Evolutionary conservation across 352 stramenopile species (phyloP).

Genomic region (Globisporangium nagaii): DNA sequence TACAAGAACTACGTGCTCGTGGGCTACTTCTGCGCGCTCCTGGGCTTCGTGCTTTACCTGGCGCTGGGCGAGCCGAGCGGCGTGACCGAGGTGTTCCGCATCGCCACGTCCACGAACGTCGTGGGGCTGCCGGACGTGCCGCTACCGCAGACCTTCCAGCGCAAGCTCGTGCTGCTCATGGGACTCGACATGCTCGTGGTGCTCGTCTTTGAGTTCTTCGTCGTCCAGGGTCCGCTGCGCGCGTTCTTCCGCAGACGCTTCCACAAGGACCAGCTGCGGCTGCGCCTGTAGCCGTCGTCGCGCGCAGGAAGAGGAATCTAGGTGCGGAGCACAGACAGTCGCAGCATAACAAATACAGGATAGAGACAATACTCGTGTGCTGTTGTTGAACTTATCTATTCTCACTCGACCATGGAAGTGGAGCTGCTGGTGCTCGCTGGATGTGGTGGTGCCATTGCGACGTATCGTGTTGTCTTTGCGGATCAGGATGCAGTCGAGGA

Average conservation of each 20-base stretch:
- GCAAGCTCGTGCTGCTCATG: conserved; percentile 14
- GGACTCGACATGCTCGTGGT: conserved; percentile 18
- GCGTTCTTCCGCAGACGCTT: conserved; percentile 12
- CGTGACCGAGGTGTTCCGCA: conserved; percentile 40
- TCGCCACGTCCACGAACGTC: conserved; percentile 46
- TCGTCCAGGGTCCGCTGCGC: conserved; percentile 26
- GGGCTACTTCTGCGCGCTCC: conserved; percentile 20
- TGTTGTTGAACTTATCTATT: too few relatives aligned
- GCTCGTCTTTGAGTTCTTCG: conserved; percentile 25
- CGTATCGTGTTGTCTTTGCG: too few relatives aligned
- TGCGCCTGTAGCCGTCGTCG: conserved; percentile 30
- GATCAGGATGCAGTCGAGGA: too few relatives aligned
- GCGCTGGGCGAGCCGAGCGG: conserved; percentile 29
- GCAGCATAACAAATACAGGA: too few relatives aligned
- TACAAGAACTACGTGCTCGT: conserved; percentile 38
- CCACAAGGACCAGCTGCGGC: conserved; percentile 19
- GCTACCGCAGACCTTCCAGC: conserved; percentile 32
- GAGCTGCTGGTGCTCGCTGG: too few relatives aligned
- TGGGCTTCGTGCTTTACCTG: conserved; percentile 30
- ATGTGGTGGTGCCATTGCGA: too few relatives aligned
- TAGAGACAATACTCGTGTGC: too few relatives aligned
- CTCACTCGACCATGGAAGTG: too few relatives aligned
- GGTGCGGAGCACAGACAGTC: too few relatives aligned
- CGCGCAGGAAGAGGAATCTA: too few relatives aligned
- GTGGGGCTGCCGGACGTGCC: conserved; percentile 37